Conservation (phyloP, 495 filamentous ascomycete genomes). For the Hypoxylon perforatum region DNA sequence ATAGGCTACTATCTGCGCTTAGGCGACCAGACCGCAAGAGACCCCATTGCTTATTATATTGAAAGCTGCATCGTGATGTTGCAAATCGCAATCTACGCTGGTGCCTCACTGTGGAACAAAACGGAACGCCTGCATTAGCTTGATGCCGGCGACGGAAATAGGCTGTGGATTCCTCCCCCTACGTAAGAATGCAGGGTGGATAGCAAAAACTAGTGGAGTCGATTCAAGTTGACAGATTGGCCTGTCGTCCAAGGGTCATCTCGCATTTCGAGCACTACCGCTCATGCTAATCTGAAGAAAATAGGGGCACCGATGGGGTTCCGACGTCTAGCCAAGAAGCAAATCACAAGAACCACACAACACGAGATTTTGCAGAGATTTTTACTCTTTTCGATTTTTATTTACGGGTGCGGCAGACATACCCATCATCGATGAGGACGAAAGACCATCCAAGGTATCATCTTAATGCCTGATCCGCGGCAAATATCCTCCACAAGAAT, state of each 20-base stretch:
- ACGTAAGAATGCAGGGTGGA: constrained; percentile 14
- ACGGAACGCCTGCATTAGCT: constrained; percentile 33
- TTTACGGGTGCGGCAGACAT: constrained; percentile 41
- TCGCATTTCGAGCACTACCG: neutral
- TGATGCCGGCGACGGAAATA: constrained; percentile 13
- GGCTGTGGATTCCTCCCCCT: constrained; percentile 21
- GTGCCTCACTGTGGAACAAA: constrained; percentile 22
- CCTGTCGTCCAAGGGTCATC: neutral
- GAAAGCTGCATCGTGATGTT: constrained; percentile 18
- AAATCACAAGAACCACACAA: neutral
- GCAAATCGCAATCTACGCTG: constrained; percentile 35
- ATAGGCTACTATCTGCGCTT: no score
- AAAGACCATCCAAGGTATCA: constrained; percentile 34
- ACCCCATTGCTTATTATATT: neutral
- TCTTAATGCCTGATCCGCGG: constrained; percentile 33
- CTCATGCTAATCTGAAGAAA: neutral
- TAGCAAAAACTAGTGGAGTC: constrained; percentile 10
- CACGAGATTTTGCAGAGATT: constrained; percentile 25
- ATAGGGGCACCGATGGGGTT: neutral
- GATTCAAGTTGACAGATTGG: constrained; percentile 11
- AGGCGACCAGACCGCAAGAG: no score
- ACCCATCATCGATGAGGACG: constrained; percentile 32
- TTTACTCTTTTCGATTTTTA: constrained; percentile 44
- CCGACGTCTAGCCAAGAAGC: neutral
- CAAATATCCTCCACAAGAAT: constrained; percentile 43